These are phyloP conservation scores for Leptographium radiaticola DNA, from an alignment of 2,329 filamentous ascomycete species.

Conservation along the genomic window DNA sequence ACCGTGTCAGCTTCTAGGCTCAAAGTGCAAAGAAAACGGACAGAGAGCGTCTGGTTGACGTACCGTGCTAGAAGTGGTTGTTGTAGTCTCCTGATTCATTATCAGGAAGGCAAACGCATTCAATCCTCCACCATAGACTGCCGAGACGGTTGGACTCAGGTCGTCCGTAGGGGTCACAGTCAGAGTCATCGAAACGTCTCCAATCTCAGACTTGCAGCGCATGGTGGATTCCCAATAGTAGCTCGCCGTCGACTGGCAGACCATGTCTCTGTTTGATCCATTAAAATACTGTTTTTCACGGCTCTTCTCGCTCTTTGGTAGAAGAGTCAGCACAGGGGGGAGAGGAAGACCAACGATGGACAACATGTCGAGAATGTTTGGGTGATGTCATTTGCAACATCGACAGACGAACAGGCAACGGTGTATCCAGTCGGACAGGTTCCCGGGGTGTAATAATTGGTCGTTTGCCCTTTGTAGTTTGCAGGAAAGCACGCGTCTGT, in stretches of 20 bases:
- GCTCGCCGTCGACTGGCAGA: not conserved
- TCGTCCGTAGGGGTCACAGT: not conserved
- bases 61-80: not conserved
- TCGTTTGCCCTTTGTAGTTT: not conserved
- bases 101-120: not conserved
- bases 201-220: not conserved
- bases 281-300: not conserved
- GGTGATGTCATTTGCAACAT: not conserved
- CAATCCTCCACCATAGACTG: not conserved
- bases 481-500: not conserved
- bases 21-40: not conserved
- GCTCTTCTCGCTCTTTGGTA: not conserved
- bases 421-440: not conserved
- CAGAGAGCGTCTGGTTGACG: not conserved
- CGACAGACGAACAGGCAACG: not conserved
- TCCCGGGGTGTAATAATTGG: not conserved
- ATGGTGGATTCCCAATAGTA: not conserved
- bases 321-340: not conserved
- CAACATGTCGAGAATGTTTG: not conserved
- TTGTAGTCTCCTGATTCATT: not conserved
- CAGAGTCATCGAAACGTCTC: not conserved
- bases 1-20: not conserved
- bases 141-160: not conserved
- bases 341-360: not conserved
- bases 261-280: not conserved